Evolutionary conservation across 768 basidiomycete species (phyloP), one percentile per base, ranked within the genome.

Genomic region (Amanita thiersii): DNA sequence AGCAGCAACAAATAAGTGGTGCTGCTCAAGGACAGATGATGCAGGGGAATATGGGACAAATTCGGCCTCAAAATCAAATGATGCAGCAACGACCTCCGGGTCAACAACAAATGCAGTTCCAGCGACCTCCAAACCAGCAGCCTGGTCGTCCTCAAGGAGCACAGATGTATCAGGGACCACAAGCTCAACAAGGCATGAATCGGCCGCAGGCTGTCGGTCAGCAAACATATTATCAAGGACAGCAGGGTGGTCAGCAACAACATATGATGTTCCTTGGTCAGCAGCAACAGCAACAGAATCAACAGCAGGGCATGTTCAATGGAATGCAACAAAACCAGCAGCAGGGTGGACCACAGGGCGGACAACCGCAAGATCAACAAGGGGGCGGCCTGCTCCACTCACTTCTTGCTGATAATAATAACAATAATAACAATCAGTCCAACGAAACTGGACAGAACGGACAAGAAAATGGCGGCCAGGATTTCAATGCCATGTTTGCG

Each of bases 251-350:
- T 38, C 39, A 46, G 31, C 45, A 50, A 36, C 48, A 50, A 34
- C 39, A 39, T 14, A n/a, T 45, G 42, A 49, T 49, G 12, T 45
- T 51, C 34, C 20, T 39, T 34, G 46, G 48, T 29, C 39, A 52
- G 31, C 52, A 49, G 43, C 45, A 52, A 23, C 47, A 54, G 34
- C 47, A 50, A 24, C 30, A 29, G 25, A 33, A 48, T 15, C 31
- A 42, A 2, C 40, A 47, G 31, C 50, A 47, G 23, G 50, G 49
- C 11, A 48, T 52, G n/a, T 50, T 40, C 10, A 45, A 43, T 17
- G 28, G 18, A 45, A 37, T 28, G 15, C 40, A 35, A 18, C 43
- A n/a, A 9, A 28, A n/a, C 26, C 26, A 28, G n/a, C n/a, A 28
- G 7, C 7, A 7, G 7, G n/a, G 7, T 28, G 7, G n/a, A 28